Evolutionary conservation across 768 basidiomycete genomes (phyloP).

Genomic region (Erythrobasidium yunnanense): DNA sequence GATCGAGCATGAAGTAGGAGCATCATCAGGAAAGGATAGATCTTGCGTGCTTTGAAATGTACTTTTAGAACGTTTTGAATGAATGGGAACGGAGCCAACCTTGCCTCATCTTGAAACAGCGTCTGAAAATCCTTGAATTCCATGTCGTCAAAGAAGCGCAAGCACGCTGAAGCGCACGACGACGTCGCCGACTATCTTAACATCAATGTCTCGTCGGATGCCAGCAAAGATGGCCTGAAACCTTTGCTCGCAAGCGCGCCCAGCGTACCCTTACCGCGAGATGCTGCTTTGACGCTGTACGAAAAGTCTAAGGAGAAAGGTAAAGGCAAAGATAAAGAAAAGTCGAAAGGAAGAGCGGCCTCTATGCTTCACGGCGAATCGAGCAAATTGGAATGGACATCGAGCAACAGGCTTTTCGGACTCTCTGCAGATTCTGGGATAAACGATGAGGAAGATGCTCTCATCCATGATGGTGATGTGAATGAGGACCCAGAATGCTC

Average conservation of each 20-base stretch:
- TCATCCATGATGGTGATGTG: not conserved
- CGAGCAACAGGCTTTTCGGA: not conserved
- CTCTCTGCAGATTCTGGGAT: conserved; percentile 1
- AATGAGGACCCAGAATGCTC: conserved; percentile 1
- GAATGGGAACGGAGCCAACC: too few species aligned
- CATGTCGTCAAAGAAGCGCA: conserved; percentile 23
- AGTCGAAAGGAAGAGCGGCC: conserved; percentile 2
- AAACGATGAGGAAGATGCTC: not conserved
- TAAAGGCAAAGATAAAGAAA: conserved; percentile 4
- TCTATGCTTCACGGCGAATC: conserved; percentile 27
- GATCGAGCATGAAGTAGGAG: too few species aligned
- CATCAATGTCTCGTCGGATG: not conserved
- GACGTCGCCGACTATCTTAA: not conserved
- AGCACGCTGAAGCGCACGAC: not conserved
- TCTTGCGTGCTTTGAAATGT: too few species aligned
- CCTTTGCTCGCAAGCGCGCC: conserved; percentile 16
- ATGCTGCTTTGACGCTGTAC: conserved; percentile 10
- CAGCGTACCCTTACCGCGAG: conserved; percentile 13
- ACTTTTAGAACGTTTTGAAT: too few species aligned
- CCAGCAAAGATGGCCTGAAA: conserved; percentile 10
- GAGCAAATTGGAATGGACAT: conserved; percentile 19
- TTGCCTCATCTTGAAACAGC: too few species aligned
- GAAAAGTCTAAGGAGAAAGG: not conserved
- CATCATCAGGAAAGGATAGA: too few species aligned
- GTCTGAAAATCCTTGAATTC: too few species aligned